Evolutionary conservation across 2,329 filamentous ascomycete species (phyloP).

Genomic region (Paradendryphiella salina): DNA sequence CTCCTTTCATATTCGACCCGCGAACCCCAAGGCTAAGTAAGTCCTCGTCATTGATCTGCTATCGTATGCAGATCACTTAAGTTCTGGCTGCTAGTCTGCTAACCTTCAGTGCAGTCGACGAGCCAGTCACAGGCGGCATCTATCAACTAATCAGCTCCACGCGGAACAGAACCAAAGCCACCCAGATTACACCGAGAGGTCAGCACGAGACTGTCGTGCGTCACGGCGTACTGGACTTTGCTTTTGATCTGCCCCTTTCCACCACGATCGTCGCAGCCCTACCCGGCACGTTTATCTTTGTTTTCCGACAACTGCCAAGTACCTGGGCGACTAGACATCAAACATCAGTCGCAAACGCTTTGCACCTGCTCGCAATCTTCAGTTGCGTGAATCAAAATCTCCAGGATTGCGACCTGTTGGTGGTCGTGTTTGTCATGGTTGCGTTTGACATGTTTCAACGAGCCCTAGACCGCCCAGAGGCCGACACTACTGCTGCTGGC

Average conservation of each 20-base stretch:
- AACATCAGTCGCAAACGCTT: conserved; percentile 22
- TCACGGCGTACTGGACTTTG: conserved; percentile 23
- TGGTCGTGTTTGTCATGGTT: conserved; percentile 38
- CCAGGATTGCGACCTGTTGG: conserved; percentile 28
- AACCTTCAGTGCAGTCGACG: conserved; percentile 18
- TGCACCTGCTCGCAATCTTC: conserved; percentile 30
- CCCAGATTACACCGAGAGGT: conserved; percentile 14
- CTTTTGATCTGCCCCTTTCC: conserved; percentile 23
- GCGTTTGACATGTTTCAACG: conserved; percentile 39
- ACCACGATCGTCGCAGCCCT: conserved; percentile 27
- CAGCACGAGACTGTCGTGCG: conserved; percentile 13
- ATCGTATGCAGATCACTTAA: neutral
- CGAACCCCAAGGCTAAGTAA: conserved; percentile 8
- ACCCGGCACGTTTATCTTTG: conserved; percentile 23
- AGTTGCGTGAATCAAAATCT: conserved; percentile 28
- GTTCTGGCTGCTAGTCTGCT: conserved; percentile 2
- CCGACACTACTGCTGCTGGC: conserved; percentile 17
- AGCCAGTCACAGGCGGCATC: conserved; percentile 12
- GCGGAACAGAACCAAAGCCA: conserved; percentile 9
- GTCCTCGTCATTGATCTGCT: neutral
- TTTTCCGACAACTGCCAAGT: conserved; percentile 17
- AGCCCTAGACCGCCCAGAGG: conserved; percentile 9
- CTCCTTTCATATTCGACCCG: conserved; percentile 8
- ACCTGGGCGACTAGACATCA: conserved; percentile 32
- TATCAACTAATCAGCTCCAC: conserved; percentile 20